These are phyloP conservation scores for Ophiostoma tasmaniense DNA, from an alignment of 2,329 filamentous ascomycete species.

Conservation along the genomic window DNA sequence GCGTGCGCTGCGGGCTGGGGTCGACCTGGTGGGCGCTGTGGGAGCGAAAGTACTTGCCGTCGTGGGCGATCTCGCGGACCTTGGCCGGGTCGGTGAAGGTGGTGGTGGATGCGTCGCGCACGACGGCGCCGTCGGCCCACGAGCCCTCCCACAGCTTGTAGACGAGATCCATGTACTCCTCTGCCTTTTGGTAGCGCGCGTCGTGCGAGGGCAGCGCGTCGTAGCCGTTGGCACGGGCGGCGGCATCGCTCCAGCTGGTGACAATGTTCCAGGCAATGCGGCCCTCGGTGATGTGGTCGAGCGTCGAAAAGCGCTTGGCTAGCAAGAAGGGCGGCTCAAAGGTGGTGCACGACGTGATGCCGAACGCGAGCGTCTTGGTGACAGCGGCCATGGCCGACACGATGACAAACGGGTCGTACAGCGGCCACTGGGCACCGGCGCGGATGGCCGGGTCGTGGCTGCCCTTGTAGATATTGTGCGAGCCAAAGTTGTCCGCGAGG, in stretches of 20 bases:
- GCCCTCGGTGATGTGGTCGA: conserved; percentile 17
- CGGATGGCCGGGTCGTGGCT: conserved; percentile 14
- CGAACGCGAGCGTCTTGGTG: conserved; percentile 17
- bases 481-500: conserved; percentile 15
- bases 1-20: conserved; percentile 23
- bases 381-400: conserved; percentile 19
- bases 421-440: conserved; percentile 12
- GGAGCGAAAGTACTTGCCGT: conserved; percentile 11
- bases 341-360: conserved; percentile 14
- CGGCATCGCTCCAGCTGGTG: conserved; percentile 18
- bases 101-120: conserved; percentile 4
- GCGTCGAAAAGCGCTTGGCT: conserved; percentile 16
- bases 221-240: conserved; percentile 18
- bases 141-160: conserved; percentile 17
- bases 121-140: conserved; percentile 13
- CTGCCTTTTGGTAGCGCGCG: conserved; percentile 19
- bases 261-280: conserved; percentile 21
- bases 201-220: conserved; percentile 18
- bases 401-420: conserved; percentile 14
- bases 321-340: conserved; percentile 15
- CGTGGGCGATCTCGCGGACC: conserved; percentile 14
- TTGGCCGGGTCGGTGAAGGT: conserved; percentile 11
- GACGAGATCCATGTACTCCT: conserved; percentile 2
- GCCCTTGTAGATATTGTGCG: conserved; percentile 13
- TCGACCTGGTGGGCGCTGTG: conserved; percentile 7